phyloP scores from a whole-genome alignment of 495 filamentous ascomycete genomes.

The Pseudoneurospora amorphoporcata region DNA sequence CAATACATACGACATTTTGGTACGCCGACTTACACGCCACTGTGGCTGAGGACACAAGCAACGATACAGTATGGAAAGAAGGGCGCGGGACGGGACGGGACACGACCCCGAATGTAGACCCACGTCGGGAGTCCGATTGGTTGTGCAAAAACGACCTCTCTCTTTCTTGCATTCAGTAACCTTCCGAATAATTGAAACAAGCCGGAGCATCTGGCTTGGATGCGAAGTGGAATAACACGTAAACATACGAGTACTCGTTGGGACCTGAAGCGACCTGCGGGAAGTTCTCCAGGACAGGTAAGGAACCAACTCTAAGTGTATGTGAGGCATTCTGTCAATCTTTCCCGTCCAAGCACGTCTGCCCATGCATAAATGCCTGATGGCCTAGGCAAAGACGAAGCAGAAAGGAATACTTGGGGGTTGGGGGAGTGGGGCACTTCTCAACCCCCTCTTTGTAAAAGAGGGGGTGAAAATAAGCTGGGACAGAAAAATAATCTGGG shows the following conservation, averaged over 20 bases:
- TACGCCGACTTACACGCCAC: slow-evolving; percentile 1
- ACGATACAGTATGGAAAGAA: background rate
- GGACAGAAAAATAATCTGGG: no score
- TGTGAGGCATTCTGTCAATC: background rate
- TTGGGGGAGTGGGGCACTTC: no score
- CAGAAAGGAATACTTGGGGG: background rate
- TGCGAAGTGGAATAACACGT: background rate
- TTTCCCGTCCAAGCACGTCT: background rate
- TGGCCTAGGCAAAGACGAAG: background rate
- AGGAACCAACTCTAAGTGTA: no score
- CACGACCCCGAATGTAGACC: background rate
- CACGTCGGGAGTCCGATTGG: background rate
- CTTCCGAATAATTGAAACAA: background rate
- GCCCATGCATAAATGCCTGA: background rate
- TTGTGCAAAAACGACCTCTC: background rate
- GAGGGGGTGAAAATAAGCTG: no score
- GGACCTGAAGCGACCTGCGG: background rate
- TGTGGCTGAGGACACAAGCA: slow-evolving; percentile 1
- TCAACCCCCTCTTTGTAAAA: no score
- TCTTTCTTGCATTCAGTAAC: background rate
- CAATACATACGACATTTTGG: background rate
- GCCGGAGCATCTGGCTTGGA: background rate
- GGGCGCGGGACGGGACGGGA: background rate
- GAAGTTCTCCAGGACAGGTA: background rate
- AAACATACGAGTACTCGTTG: background rate